Percentiles rank a stretch among this genome's conserved stretches.
phyloP scores from a whole-genome alignment of 768 basidiomycete species.

The Rhizopogon sp. region DNA sequence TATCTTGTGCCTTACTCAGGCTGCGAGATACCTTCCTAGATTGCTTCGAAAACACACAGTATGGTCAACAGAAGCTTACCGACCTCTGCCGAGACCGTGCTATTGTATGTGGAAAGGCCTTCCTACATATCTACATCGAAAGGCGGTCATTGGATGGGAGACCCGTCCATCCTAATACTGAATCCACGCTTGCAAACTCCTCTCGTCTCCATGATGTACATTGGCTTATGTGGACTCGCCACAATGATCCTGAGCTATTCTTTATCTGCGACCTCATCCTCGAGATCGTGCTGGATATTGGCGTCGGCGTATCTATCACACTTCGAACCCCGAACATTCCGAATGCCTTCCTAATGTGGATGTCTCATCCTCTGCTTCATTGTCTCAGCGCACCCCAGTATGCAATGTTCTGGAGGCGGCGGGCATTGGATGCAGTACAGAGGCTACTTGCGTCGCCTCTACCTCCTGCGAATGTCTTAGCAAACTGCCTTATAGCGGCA shows the following conservation, averaged over 20 bases:
- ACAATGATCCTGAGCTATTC: conserved; percentile 2
- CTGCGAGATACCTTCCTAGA: conserved; percentile 4
- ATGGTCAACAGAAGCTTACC: background rate
- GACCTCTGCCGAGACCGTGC: background rate
- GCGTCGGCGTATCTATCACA: background rate
- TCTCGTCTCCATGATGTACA: conserved; percentile 1
- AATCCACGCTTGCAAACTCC: background rate
- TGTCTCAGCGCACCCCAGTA: background rate
- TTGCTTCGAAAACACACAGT: conserved; percentile 3
- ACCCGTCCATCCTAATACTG: background rate
- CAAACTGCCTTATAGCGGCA: conserved; percentile 5
- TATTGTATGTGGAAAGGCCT: conserved; percentile 5
- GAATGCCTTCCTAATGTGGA: conserved; percentile 3
- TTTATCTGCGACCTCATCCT: conserved; percentile 3
- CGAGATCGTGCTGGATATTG: background rate
- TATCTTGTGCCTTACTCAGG: conserved; percentile 4
- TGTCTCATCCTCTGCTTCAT: conserved; percentile 5
- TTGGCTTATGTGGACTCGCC: background rate
- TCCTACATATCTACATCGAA: conserved; percentile 1
- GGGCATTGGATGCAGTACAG: conserved; percentile 1
- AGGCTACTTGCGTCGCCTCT: background rate
- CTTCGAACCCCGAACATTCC: conserved; percentile 3
- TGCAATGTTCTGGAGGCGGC: background rate
- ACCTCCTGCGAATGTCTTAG: conserved; percentile 2
- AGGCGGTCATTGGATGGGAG: conserved; percentile 1